Evolutionary conservation across 352 stramenopile genomes (phyloP).

Genomic region (Globisporangium sylvaticum): DNA sequence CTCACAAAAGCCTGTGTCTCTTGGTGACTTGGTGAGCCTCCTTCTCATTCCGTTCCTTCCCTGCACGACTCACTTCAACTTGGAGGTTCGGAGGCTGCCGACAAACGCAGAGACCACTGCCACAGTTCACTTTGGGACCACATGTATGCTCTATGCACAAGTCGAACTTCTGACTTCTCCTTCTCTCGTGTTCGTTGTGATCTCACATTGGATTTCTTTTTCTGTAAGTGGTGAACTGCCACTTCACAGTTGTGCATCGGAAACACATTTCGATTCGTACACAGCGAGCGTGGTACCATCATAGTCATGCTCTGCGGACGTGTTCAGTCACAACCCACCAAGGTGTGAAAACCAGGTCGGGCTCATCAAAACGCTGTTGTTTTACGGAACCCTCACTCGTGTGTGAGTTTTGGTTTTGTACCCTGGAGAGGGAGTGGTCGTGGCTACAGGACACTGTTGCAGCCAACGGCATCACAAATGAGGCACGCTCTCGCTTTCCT

Average conservation of each 20-base stretch:
- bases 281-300: neutral
- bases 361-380: too few relatives aligned
- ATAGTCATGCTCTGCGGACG: too few relatives aligned
- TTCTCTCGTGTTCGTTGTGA: neutral
- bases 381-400: too few relatives aligned
- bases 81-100: neutral
- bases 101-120: neutral
- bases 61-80: neutral
- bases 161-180: neutral
- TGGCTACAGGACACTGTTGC: too few relatives aligned
- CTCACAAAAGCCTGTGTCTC: neutral
- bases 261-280: too few relatives aligned
- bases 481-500: too few relatives aligned
- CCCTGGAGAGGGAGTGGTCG: neutral
- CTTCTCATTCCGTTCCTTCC: neutral
- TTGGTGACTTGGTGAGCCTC: neutral
- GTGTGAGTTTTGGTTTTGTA: neutral
- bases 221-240: neutral
- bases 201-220: neutral
- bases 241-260: too few relatives aligned
- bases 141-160: neutral
- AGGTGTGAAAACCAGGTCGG: too few relatives aligned
- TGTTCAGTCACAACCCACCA: too few relatives aligned
- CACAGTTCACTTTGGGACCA: neutral
- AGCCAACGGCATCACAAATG: too few relatives aligned